Conservation (phyloP, 2,329 filamentous ascomycete genomes). For the Diplodia mutila region DNA sequence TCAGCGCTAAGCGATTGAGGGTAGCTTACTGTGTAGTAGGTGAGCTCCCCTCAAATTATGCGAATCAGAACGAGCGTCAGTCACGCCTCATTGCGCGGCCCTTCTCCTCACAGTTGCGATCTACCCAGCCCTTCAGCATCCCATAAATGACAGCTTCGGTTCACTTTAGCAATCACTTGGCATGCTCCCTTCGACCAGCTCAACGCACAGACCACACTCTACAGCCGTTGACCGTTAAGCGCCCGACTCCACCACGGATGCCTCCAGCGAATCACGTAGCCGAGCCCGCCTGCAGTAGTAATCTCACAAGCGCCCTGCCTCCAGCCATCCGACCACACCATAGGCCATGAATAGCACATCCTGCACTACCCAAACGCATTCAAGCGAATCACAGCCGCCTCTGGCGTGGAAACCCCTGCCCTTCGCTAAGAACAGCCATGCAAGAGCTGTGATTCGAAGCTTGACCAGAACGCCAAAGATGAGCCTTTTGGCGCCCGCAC, state of each 20-base stretch:
- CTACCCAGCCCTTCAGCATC: background rate
- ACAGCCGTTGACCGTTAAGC: conserved; percentile 12
- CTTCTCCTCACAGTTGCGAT: background rate
- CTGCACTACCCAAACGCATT: background rate
- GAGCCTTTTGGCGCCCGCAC: conserved; percentile 13
- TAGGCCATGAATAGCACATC: conserved; percentile 6
- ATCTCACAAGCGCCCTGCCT: conserved; percentile 20
- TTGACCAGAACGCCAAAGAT: conserved; percentile 2
- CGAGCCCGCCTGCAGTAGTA: background rate
- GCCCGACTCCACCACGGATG: conserved; percentile 4
- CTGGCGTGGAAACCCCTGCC: background rate
- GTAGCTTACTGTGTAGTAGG: conserved; percentile 3
- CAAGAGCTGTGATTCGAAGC: conserved; percentile 15
- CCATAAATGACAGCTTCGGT: background rate
- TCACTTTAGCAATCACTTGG: background rate
- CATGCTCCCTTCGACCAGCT: background rate
- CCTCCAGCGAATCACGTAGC: conserved; percentile 7
- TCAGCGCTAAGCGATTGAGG: conserved; percentile 4
- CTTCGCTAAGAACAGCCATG: background rate
- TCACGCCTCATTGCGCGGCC: conserved; percentile 2
- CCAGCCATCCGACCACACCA: conserved; percentile 19
- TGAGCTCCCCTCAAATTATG: background rate
- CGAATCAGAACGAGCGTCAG: background rate
- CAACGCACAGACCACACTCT: conserved; percentile 1
- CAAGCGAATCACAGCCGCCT: conserved; percentile 1